Percentiles rank a stretch among this genome's conserved stretches.
These are phyloP conservation scores for Scortechinia acanthostroma DNA, from an alignment of 2,329 filamentous ascomycete species.

Conservation along the genomic window DNA sequence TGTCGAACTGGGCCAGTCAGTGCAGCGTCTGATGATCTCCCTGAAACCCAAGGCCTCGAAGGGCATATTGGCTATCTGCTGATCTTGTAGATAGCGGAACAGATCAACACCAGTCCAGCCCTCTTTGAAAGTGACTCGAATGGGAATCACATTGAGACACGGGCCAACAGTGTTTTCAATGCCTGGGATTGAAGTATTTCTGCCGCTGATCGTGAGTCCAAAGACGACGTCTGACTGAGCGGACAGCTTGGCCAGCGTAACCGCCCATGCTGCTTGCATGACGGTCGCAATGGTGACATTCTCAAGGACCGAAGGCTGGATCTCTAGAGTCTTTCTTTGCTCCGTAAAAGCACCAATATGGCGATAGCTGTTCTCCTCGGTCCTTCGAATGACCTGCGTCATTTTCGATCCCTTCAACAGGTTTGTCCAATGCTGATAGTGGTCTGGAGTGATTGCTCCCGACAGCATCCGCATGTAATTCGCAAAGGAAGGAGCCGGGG, in stretches of 20 bases:
- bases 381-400: too few relatives aligned
- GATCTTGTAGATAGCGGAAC: slow-evolving; percentile 18
- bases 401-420: slow-evolving; percentile 18
- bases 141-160: slow-evolving; percentile 33
- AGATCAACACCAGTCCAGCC: slow-evolving; percentile 21
- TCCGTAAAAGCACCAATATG: too few relatives aligned
- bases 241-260: slow-evolving; percentile 25
- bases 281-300: slow-evolving; percentile 31
- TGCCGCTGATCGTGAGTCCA: slow-evolving; percentile 29
- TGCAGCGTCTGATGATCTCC: slow-evolving; percentile 20
- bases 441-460: slow-evolving; percentile 15
- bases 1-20: slow-evolving; percentile 17
- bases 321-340: too few relatives aligned
- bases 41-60: slow-evolving; percentile 23
- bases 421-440: slow-evolving; percentile 34
- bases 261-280: slow-evolving; percentile 31
- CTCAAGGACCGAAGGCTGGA: slow-evolving; percentile 19
- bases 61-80: slow-evolving; percentile 16
- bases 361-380: too few relatives aligned
- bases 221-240: slow-evolving; percentile 25
- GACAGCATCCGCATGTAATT: slow-evolving; percentile 25
- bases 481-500: slow-evolving; percentile 24
- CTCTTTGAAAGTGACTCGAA: slow-evolving; percentile 25
- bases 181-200: slow-evolving; percentile 23
- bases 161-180: slow-evolving; percentile 31